These are phyloP conservation scores for Plectosphaerella sp. DNA, from an alignment of 2,329 filamentous ascomycete genomes.

Conservation along the genomic window DNA sequence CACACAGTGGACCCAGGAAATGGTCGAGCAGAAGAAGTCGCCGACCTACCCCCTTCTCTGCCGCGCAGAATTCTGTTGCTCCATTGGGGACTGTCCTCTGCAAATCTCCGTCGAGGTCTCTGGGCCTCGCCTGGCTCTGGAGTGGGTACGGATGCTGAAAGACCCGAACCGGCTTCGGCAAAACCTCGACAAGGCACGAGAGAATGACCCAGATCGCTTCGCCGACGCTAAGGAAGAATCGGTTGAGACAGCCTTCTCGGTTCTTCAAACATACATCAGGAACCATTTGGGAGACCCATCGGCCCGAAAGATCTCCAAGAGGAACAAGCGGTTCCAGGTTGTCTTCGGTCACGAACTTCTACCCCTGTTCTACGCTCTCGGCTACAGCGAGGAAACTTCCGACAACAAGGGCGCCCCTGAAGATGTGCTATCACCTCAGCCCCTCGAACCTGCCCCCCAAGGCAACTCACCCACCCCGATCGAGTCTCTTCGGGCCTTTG, in stretches of 20 bases:
- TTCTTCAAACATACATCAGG: conserved; percentile 46
- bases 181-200: conserved; percentile 32
- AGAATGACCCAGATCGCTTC: conserved; percentile 44
- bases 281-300: conserved; percentile 36
- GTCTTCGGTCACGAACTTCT: conserved; percentile 48
- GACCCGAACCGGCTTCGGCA: conserved; percentile 39
- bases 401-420: conserved; percentile 34
- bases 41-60: conserved; percentile 15
- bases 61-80: conserved; percentile 32
- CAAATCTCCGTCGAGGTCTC: conserved; percentile 43
- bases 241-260: conserved; percentile 33
- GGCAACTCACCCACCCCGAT: conserved; percentile 25
- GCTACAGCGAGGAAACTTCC: conserved; percentile 37
- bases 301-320: conserved; percentile 43
- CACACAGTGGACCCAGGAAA: background rate
- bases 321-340: conserved; percentile 53
- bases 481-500: conserved; percentile 39
- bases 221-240: conserved; percentile 35
- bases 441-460: conserved; percentile 21
- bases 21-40: background rate
- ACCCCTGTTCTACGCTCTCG: conserved; percentile 42
- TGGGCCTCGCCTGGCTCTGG: conserved; percentile 37
- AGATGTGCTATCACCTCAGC: conserved; percentile 28
- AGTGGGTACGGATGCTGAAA: conserved; percentile 37
- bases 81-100: conserved; percentile 34